A percentile compares a stretch with the other conserved stretches of the same genome.
Evolutionary conservation across 1,284 basidiomycete species (phyloP).

Genomic region (Gymnopus androsaceus): DNA sequence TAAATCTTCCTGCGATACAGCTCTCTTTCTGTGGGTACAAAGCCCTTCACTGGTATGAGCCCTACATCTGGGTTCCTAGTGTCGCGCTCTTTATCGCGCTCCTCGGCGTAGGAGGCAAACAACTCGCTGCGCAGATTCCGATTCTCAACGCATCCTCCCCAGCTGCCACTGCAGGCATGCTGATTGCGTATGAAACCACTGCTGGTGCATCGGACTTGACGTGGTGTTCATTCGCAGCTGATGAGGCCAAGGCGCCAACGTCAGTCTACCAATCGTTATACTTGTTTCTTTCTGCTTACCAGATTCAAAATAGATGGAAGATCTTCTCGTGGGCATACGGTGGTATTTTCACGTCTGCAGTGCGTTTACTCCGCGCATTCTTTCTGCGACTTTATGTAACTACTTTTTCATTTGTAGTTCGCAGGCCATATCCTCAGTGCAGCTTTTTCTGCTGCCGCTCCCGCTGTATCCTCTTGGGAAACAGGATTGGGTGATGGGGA

Average conservation of each 20-base stretch:
- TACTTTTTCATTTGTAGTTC: slow-evolving; percentile 36
- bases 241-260: slow-evolving; percentile 50
- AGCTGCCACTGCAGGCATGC: slow-evolving; percentile 28
- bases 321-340: slow-evolving; percentile 69
- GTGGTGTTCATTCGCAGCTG: slow-evolving; percentile 57
- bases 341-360: slow-evolving; percentile 62
- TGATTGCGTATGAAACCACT: slow-evolving; percentile 48
- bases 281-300: slow-evolving; percentile 16
- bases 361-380: slow-evolving; percentile 30
- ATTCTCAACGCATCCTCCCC: slow-evolving; percentile 32
- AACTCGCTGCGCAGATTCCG: slow-evolving; percentile 31
- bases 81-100: slow-evolving; percentile 67
- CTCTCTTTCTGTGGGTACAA: slow-evolving; percentile 63
- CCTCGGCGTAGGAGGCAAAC: slow-evolving; percentile 58
- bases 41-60: slow-evolving; percentile 66
- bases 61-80: slow-evolving; percentile 68
- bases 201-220: slow-evolving; percentile 46
- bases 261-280: slow-evolving; percentile 23
- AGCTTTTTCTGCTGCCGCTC: slow-evolving; percentile 57
- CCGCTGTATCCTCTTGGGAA: slow-evolving; percentile 61
- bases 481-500: slow-evolving; percentile 55
- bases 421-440: slow-evolving; percentile 66
- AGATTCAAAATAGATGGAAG: slow-evolving; percentile 33
- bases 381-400: not conserved
- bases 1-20: too few relatives aligned